Base-by-base conservation (phyloP, 495 filamentous ascomycete species). In the Annulohypoxylon bovei region DNA sequence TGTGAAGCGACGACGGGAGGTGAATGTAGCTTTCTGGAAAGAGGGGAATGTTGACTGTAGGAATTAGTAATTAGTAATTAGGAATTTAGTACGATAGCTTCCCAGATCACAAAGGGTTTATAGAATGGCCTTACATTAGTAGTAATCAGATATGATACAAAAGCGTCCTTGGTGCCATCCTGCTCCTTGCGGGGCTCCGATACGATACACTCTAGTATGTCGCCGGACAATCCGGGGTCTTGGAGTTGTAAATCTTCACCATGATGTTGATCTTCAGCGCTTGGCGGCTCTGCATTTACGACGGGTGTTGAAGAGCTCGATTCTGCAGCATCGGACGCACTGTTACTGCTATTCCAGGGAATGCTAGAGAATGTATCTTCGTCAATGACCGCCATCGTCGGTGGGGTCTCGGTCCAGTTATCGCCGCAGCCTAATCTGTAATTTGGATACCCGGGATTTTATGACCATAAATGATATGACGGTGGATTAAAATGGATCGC, bases 111-210 rank as follows among this genome's bases (percentile, higher is more conserved):
- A 35, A 18, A 9, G 8, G 7, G n/a, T 16, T 3, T 22, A 11
- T 39, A 11, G 14, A 84, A 12, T 33, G 14, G 20, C 1, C 89
- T 42, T 83, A 97, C 95, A 81, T 92, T 84, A 25, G 96, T 97
- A 46, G 93, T 94, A 64, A 98, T 93, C 25, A 94, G 81, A 80
- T 98, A 99, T 6, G 95, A 98, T 53, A 98, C 90, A 82, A 95
- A 99, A 53, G 93, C 91, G 81, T 98, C 94, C 80, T 97, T 98
- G 55, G 94, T 96, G n/a, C 96, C 95, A 74, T 98, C 93, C 71
- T 92, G 93, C 80, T 97, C 95, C 77, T 97, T 98, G 72, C 93
- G 84, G 16, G 95, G 94, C 42, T 88, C 84, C 47, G 88, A 87
- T 23, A 99, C 94, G 32, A 78, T 88, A 76, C 93, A 97, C 72